These are phyloP conservation scores for Auriscalpium microsporum DNA, from an alignment of 768 basidiomycete species.

Conservation along the genomic window DNA sequence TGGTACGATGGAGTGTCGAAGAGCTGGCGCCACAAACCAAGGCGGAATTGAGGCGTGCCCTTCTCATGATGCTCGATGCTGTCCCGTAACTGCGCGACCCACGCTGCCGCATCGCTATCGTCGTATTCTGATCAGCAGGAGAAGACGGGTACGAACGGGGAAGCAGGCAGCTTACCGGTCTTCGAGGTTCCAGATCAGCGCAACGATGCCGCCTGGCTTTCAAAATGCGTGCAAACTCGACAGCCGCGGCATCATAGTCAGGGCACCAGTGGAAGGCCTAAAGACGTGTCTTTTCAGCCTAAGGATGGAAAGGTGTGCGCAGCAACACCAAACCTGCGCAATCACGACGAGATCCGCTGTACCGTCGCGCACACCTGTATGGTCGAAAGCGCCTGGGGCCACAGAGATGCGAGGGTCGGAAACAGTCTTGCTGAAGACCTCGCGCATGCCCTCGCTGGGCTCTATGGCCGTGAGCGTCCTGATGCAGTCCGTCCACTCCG, in stretches of 20 bases:
- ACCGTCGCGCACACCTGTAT: constrained; percentile 46
- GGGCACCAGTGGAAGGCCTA: constrained; percentile 95
- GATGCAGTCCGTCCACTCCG: constrained; percentile 43
- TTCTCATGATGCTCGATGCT: constrained; percentile 58
- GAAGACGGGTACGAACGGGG: neutral
- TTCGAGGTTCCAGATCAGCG: constrained; percentile 88
- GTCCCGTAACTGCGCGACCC: constrained; percentile 69
- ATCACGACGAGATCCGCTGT: constrained; percentile 77
- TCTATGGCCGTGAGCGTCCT: constrained; percentile 62
- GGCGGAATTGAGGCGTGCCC: constrained; percentile 77
- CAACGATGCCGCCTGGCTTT: constrained; percentile 67
- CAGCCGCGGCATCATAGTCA: constrained; percentile 60
- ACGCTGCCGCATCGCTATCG: constrained; percentile 47
- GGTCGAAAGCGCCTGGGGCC: constrained; percentile 64
- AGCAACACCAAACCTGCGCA: constrained; percentile 47
- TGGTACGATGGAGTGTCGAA: constrained; percentile 60
- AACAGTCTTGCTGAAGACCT: constrained; percentile 51
- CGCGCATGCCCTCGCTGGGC: constrained; percentile 83
- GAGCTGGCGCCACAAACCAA: constrained; percentile 60
- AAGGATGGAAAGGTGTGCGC: neutral
- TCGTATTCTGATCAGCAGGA: neutral
- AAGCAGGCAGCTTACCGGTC: constrained; percentile 41
- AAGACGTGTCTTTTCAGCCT: neutral
- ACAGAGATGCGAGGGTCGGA: constrained; percentile 44
- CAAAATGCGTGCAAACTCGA: constrained; percentile 74